Base-by-base conservation (phyloP, 75 land plant species). In the Isoetes taiwanensis region DNA sequence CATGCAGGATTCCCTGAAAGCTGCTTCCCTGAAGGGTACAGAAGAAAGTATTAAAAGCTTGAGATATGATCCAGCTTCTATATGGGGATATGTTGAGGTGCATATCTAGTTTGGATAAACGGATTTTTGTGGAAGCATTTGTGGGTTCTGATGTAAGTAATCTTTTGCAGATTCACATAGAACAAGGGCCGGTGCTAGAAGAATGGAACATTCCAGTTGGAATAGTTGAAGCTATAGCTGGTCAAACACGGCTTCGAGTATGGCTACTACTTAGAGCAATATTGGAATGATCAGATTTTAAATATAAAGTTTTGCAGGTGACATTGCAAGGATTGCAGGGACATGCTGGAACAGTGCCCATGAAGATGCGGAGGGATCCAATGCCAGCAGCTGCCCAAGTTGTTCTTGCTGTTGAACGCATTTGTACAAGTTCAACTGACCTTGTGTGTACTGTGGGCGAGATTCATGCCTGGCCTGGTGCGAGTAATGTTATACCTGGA, bases 321-420 rank as follows among this genome's bases (percentile, higher is more conserved):
- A 84, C 64, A 4, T 76, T 94, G 34, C 78, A 62, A 59, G 99
- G 99, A 29, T 77, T 84, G 26, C 96, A 88, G 62, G 99, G 99
- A 35, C 99, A 94, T 75, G 99, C 99, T 21, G 99, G 99, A 16
- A 94, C 99, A 21, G 96, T 94, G n/a, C 99, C 99, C 28, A 94
- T 94, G 99, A 56, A 67, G 1, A 76, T 94, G 90, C 83, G 99
- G 39, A 78, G 65, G 27, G 99, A 94, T 55, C 96, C 99, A 0
- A 82, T 94, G 99, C 65, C 78, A 34, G 99, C 90, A 42, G 74
- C 99, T 39, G 96, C 99, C 10, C 93, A 85, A 60, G 65, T 84
- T 26, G 89, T 94, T 61, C 60, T 94, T 16, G 42, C 59, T 34
- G 48, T 94, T 37, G 99, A 94, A 67, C 68, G 62, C 42, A 67